A percentile compares a stretch with the other conserved stretches of the same genome.
These are phyloP conservation scores for Piper longum DNA, from an alignment of 164 flowering plant genomes.

Conservation along the genomic window DNA sequence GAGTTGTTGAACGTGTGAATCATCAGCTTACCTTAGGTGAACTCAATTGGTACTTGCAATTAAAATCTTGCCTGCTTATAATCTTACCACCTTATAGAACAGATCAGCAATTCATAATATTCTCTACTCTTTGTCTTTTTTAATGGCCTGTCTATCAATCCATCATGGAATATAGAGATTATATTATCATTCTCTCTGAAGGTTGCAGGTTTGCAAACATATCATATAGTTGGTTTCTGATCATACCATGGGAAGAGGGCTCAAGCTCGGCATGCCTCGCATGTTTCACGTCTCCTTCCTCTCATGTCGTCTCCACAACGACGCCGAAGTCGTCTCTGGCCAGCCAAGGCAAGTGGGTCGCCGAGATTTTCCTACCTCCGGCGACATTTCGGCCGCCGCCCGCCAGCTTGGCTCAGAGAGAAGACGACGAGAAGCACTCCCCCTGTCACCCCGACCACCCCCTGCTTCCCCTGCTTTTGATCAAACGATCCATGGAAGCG, in stretches of 20 bases:
- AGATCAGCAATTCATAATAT: no score
- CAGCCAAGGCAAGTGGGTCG: conserved; percentile 21
- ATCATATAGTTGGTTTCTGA: no score
- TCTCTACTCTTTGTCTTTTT: no score
- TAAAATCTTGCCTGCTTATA: no score
- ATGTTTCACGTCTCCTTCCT: conserved; percentile 42
- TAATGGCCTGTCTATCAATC: no score
- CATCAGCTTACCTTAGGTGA: neutral
- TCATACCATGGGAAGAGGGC: conserved; percentile 35
- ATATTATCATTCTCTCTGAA: neutral
- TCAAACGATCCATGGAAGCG: neutral
- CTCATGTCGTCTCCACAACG: conserved; percentile 38
- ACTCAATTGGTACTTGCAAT: neutral
- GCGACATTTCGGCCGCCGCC: no score
- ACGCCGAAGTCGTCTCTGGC: conserved; percentile 21
- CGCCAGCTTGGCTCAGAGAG: neutral
- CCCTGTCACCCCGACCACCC: conserved; percentile 17
- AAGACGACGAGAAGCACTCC: conserved; percentile 18
- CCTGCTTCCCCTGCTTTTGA: conserved; percentile 21
- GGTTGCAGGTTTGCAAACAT: neutral
- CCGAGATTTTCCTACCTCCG: conserved; percentile 3
- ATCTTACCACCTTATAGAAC: no score
- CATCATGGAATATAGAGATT: no score
- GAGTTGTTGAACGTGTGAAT: neutral
- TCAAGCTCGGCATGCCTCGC: conserved; percentile 39